Base-by-base conservation (phyloP, 352 stramenopile genomes). In the Globisporangium lucens region DNA sequence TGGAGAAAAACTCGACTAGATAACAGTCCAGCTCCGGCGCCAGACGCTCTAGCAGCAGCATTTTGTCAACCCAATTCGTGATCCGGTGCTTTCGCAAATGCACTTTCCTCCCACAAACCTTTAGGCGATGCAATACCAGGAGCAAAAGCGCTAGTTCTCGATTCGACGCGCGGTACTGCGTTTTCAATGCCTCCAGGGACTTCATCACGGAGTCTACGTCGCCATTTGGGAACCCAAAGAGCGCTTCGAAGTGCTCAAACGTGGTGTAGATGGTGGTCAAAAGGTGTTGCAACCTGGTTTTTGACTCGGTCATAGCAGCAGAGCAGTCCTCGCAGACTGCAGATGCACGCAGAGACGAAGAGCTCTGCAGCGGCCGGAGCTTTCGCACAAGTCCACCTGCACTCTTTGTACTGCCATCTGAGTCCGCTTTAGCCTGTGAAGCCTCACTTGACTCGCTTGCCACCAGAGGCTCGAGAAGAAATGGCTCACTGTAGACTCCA, bases 11-110 rank as follows among this genome's bases (percentile, higher is more conserved):
- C 47, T 74, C 68, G 2, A 66, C 58, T 15, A 78, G 73, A 20
- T 63, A 85, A 22, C 56, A 79, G 51, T 91, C 83, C 24, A 91
- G 52, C 56, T 88, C 83, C 0, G 83, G 78, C 3, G 88, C 17
- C 10, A 80, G 52, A 4, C 78, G 76, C 38, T 76, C 61, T 3
- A 89, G 27, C 0, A 70, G 56, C 12, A 71, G 36, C 13, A 89
- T 61, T 2, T 61, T 56, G 7, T 29, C 15, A n/a, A 82, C 67
- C 38, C 78, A 29, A 3, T 36, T 55, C 2, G 3, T 17, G 15
- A 77, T 80, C 20, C 65, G 75, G 3, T 46, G 57, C n/a, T 61
- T 61, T 1, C 53, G 36, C 29, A 87, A 3, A 8, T 69, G 67
- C 41, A 81, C 70, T 8, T 29, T 57, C 3, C 12, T 30, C 4